Evolutionary conservation across 495 filamentous ascomycete species (phyloP), one percentile per base, ranked within the genome.

Genomic region (Elaphomyces granulatus): DNA sequence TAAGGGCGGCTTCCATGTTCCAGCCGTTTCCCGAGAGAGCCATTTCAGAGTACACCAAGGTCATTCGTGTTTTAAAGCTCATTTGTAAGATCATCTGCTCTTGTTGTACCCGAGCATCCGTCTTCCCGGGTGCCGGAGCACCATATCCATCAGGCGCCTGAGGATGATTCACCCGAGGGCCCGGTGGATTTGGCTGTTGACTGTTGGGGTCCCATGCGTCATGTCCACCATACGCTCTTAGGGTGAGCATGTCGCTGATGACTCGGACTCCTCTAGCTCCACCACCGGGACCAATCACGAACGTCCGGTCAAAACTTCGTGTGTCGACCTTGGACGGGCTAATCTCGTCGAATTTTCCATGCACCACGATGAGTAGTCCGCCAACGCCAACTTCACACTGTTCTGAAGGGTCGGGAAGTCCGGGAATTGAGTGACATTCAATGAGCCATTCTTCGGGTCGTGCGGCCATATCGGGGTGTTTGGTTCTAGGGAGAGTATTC

Each of bases 271-370:
- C 68, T 3, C 70, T 67, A 15, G 66, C 47, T 4, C 67, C 68
- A 17, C 64, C 67, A 23, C 83, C 84, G 3, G 86, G 86, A 1
- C 85, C 84, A 15, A 96, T 65, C 32, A 87, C 64, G 47, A 96
- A 86, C 0, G 76, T 83, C 16, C 88, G 76, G 44, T 88, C 81
- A 60, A 94, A 96, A 47, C 80, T 83, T 44, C 88, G 78, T 3
- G 55, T 64, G 40, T 70, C 68, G 19, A 72, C 69, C 41, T 74
- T 71, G 3, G 49, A 58, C 4, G 63, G 50, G n/a, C 56, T 45
- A 6, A 74, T 56, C 47, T 96, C 88, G 32, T 90, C 75, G 42
- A 83, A 93, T 47, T 87, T 80, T 40, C 87, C 82, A 45, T 88
- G 78, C 21, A 90, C 69, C 33, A 71, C 81, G 50, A 93, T 75